Evolutionary conservation across 768 basidiomycete genomes (phyloP).

Genomic region (Amylocystis lapponica): DNA sequence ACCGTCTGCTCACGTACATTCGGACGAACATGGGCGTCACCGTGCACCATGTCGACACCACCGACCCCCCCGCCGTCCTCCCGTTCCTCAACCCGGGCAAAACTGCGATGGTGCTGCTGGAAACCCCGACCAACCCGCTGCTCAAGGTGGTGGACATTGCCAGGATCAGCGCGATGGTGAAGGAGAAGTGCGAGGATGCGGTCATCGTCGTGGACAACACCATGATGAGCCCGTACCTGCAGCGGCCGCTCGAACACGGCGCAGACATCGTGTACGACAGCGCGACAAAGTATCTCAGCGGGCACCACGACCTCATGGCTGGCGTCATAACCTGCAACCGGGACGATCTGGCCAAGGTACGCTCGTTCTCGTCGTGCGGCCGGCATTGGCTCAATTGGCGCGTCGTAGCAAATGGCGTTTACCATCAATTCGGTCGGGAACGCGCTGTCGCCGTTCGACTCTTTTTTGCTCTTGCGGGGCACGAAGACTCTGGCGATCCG

Average conservation of each 20-base stretch:
- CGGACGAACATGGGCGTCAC: constrained; percentile 81
- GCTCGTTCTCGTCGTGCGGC: constrained; percentile 8
- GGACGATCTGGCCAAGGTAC: constrained; percentile 83
- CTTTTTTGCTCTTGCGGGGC: constrained; percentile 91
- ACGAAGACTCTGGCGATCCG: constrained; percentile 94
- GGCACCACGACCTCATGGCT: constrained; percentile 99
- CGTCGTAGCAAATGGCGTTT: constrained; percentile 73
- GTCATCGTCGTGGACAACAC: constrained; percentile 93
- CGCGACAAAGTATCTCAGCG: constrained; percentile 95
- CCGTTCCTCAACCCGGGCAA: constrained; percentile 64
- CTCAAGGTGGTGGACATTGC: constrained; percentile 92
- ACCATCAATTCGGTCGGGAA: constrained; percentile 92
- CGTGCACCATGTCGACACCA: constrained; percentile 93
- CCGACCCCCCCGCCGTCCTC: constrained; percentile 56
- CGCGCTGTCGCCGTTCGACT: constrained; percentile 92
- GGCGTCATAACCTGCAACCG: constrained; percentile 90
- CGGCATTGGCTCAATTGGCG: too few relatives aligned
- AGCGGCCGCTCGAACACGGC: constrained; percentile 91
- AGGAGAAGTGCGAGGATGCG: constrained; percentile 74
- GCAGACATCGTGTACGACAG: constrained; percentile 98
- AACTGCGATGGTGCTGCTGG: constrained; percentile 92
- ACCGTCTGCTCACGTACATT: constrained; percentile 88
- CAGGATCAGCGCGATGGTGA: constrained; percentile 76
- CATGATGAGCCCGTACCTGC: constrained; percentile 99
- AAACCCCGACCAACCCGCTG: constrained; percentile 95